Base-by-base conservation (phyloP, 306 rosid genomes). In the Castanea mollissima region DNA sequence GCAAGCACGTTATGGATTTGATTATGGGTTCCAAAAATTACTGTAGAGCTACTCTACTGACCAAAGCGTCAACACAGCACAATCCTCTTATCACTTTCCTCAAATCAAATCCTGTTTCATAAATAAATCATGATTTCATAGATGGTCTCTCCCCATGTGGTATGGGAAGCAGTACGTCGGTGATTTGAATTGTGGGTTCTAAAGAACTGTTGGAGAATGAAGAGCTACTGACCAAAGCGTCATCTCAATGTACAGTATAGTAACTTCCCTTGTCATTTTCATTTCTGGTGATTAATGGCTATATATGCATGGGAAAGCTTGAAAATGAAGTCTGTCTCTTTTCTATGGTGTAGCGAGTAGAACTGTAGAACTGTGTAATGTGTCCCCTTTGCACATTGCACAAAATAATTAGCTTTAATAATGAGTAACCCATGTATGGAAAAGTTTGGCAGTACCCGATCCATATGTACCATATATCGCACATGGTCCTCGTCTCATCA, bases 1-100 rank as follows among this genome's bases (percentile, higher is more conserved):
- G 81, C 52, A 2, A 51, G 88, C 88, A 88, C 88, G 82, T 67
- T 79, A 56, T 73, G 76, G n/a, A 54, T 65, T 62, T 44, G 25
- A 12, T 21, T 11, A 32, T 71, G 65, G 79, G 54, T 38, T 67
- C 71, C 75, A 51, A 73, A 49, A 12, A 54, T 29, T 29, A 29
- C 31, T 29, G 31, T 29, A 29, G 31, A 35, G 8, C 54, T 12
- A 49, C 54, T 49, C 15, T 49, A 49, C 54, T 49, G 54, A 49
- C 54, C 54, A 49, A 49, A 49, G 16, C 14, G 54, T 49, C 54
- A 49, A 10, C 16, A 10, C 16, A 10, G 16, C 16, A 49, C 54
- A 35, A 3, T 35, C 4, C 41, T 35, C 41, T 35, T 35, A 5
- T 35, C 41, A 35, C 41, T 35, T 35, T 35, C 41, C 41, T 25